Percentiles rank a stretch among this genome's conserved stretches.
These are phyloP conservation scores for Rosa multiflora DNA, from an alignment of 306 rosid species.

Conservation along the genomic window DNA sequence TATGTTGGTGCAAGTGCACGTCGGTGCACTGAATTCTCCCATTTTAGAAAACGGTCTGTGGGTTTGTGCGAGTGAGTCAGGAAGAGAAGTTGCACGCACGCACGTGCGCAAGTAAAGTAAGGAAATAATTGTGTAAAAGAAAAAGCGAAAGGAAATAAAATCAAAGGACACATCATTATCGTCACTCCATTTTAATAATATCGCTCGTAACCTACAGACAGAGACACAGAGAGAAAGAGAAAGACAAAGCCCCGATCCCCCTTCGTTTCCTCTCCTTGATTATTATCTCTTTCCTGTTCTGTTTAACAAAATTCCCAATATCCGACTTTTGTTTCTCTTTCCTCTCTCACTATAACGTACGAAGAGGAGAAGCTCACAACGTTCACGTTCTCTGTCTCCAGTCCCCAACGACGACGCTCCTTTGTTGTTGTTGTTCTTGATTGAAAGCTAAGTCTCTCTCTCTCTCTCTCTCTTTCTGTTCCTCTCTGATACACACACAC, in stretches of 20 bases:
- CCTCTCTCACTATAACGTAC: neutral
- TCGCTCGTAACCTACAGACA: neutral
- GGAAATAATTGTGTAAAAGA: neutral
- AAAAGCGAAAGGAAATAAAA: slow-evolving; percentile 1
- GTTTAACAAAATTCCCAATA: slow-evolving; percentile 26
- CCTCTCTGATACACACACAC: slow-evolving; percentile 23
- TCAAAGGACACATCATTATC: slow-evolving; percentile 28
- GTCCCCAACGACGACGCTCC: slow-evolving; percentile 22
- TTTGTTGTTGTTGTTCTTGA: slow-evolving; percentile 32
- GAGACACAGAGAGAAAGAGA: slow-evolving; percentile 42
- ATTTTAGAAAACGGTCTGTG: too few relatives aligned
- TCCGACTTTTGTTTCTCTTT: slow-evolving; percentile 22
- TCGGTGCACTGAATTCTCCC: too few relatives aligned
- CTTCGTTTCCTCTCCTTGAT: neutral
- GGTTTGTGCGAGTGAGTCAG: too few relatives aligned
- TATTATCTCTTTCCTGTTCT: neutral
- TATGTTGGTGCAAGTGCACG: too few relatives aligned
- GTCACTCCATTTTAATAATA: neutral
- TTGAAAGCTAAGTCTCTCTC: slow-evolving; percentile 77
- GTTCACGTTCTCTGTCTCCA: slow-evolving; percentile 26
- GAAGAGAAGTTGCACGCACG: too few relatives aligned
- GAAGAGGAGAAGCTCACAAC: neutral
- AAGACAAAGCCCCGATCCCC: slow-evolving; percentile 38
- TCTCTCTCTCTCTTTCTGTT: slow-evolving; percentile 9
- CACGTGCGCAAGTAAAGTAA: neutral